Conservation (phyloP, 805 yeast genomes). For the Myxozyma sirexii region DNA sequence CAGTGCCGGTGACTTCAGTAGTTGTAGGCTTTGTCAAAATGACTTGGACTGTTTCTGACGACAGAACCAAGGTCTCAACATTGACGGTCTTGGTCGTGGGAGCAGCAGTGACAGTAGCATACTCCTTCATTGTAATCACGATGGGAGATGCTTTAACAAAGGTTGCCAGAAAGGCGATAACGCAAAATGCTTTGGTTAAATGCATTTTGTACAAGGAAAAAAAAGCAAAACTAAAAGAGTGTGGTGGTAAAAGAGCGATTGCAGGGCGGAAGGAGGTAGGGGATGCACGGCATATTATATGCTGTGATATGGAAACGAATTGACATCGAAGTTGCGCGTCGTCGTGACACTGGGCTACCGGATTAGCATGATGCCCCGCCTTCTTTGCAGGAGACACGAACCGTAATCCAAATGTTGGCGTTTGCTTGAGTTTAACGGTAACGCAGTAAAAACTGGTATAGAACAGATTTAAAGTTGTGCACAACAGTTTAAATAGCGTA, state of each 20-base stretch:
- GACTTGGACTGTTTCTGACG: conserved; percentile 18
- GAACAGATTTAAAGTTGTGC: too few species aligned
- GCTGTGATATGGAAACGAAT: too few species aligned
- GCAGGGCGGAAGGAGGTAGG: neutral
- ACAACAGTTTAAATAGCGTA: too few species aligned
- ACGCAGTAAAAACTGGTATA: neutral
- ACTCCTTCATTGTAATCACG: conserved; percentile 1
- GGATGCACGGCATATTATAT: neutral
- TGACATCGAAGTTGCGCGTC: neutral
- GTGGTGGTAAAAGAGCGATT: neutral
- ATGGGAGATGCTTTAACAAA: conserved; percentile 3
- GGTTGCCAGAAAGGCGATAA: neutral
- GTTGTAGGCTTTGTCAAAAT: neutral
- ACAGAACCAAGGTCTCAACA: conserved; percentile 1
- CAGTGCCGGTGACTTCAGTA: conserved; percentile 15
- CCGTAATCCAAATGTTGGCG: neutral
- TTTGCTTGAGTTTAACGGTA: neutral
- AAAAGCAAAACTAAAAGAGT: neutral
- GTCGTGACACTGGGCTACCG: neutral
- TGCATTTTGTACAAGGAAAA: neutral
- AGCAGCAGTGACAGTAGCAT: conserved; percentile 6
- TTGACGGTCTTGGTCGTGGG: conserved; percentile 4
- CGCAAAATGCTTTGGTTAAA: neutral
- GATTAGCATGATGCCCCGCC: neutral
- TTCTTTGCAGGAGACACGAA: neutral